These are phyloP conservation scores for Plasmopara muralis DNA, from an alignment of 352 stramenopile genomes.

Conservation along the genomic window DNA sequence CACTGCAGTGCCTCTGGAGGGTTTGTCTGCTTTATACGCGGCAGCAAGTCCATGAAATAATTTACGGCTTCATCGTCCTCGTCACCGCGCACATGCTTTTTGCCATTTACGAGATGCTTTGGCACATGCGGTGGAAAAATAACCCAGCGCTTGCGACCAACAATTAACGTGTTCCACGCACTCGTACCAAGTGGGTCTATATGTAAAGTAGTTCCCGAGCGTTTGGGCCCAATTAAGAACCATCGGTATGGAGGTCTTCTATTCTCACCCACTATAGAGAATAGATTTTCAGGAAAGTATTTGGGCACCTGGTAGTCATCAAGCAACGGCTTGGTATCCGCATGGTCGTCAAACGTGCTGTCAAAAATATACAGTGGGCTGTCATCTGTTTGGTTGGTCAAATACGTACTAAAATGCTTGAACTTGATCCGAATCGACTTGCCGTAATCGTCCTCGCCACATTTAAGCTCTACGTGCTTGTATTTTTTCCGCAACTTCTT, in stretches of 20 bases:
- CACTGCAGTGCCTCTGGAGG: conserved; percentile 51
- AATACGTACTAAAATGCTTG: conserved; percentile 75
- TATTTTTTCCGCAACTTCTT: conserved; percentile 76
- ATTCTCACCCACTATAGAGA: conserved; percentile 77
- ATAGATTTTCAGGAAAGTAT: conserved; percentile 82
- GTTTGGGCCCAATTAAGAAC: conserved; percentile 91
- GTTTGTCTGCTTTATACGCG: conserved; percentile 76
- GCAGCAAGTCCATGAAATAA: conserved; percentile 90
- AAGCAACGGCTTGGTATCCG: conserved; percentile 67
- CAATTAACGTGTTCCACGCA: conserved; percentile 95
- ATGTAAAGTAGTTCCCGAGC: conserved; percentile 92
- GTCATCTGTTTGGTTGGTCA: conserved; percentile 76
- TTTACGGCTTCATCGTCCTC: conserved; percentile 90
- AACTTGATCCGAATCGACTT: conserved; percentile 77
- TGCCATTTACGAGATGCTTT: conserved; percentile 69
- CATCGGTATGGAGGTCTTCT: conserved; percentile 92
- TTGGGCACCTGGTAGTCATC: conserved; percentile 70
- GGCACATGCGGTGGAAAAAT: conserved; percentile 90
- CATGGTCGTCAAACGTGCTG: conserved; percentile 87
- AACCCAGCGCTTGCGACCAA: conserved; percentile 94
- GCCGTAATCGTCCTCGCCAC: conserved; percentile 73
- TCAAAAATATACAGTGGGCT: conserved; percentile 97
- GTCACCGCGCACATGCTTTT: conserved; percentile 79
- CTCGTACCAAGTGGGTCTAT: conserved; percentile 94
- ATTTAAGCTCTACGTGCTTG: conserved; percentile 72